Evolutionary conservation across 441 rosid species (phyloP).

Genomic region (Adansonia madagascariensis): DNA sequence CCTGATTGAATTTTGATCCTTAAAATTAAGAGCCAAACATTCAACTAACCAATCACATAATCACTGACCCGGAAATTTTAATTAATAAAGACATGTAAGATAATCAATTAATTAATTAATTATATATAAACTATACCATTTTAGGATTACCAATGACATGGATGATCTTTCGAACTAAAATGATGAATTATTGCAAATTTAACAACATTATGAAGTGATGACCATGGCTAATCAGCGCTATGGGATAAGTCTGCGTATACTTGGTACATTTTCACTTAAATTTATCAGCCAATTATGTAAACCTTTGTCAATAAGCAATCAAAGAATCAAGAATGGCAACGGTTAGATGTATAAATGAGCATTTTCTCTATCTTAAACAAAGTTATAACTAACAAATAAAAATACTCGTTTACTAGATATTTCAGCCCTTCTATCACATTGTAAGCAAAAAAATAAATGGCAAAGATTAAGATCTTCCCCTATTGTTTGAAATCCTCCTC

Average conservation of each 20-base stretch:
- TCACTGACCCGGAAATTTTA: too few species aligned
- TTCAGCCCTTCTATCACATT: not conserved
- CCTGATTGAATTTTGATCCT: too few species aligned
- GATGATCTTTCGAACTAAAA: too few species aligned
- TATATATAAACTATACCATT: too few species aligned
- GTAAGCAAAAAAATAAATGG: constrained; percentile 3
- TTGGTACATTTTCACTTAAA: not conserved
- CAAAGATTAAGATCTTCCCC: constrained; percentile 11
- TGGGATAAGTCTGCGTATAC: not conserved
- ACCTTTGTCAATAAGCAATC: not conserved
- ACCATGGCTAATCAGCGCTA: not conserved
- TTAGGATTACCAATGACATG: too few species aligned
- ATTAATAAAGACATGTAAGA: too few species aligned
- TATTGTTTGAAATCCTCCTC: constrained; percentile 24
- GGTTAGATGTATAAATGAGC: not conserved
- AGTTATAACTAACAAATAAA: not conserved
- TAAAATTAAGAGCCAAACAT: too few species aligned
- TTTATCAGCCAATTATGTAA: not conserved
- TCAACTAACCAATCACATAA: too few species aligned
- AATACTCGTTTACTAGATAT: not conserved
- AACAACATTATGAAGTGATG: not conserved
- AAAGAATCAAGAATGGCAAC: not conserved
- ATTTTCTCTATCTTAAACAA: not conserved
- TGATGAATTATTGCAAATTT: too few species aligned
- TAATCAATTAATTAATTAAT: too few species aligned